A percentile compares a stretch with the other conserved stretches of the same genome.
Conservation (phyloP, 192 early-diverging fungal genomes). For the Spizellomyces punctatus region DNA sequence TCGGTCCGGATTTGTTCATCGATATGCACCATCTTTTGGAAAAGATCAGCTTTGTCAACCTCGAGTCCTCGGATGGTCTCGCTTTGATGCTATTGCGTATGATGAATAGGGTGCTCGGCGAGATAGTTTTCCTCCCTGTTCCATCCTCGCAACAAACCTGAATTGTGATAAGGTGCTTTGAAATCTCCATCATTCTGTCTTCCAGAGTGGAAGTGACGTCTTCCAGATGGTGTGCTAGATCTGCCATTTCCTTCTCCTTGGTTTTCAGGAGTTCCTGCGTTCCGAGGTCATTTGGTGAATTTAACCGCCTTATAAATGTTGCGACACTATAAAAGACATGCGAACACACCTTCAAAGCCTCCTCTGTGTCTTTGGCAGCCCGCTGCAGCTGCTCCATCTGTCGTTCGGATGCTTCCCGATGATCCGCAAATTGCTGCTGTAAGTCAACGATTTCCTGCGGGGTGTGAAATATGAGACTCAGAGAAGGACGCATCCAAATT, state of each 20-base stretch:
- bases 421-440: too few species aligned
- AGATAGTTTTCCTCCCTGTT: neutral
- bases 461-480: too few species aligned
- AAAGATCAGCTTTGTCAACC: slow-evolving; percentile 54
- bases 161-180: slow-evolving; percentile 21
- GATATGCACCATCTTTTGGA: slow-evolving; percentile 54
- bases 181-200: slow-evolving; percentile 13
- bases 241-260: slow-evolving; percentile 30
- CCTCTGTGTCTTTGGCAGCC: too few species aligned
- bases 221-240: slow-evolving; percentile 56
- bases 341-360: too few species aligned
- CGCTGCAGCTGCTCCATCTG: too few species aligned
- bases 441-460: too few species aligned
- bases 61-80: slow-evolving; percentile 42
- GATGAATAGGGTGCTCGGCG: neutral
- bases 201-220: slow-evolving; percentile 58
- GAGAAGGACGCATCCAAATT: too few species aligned
- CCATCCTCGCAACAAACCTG: slow-evolving; percentile 22
- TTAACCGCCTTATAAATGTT: too few species aligned
- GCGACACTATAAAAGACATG: too few species aligned
- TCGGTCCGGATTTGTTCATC: slow-evolving; percentile 51
- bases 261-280: too few species aligned
- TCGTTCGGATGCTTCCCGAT: too few species aligned
- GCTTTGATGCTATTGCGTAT: slow-evolving; percentile 18
- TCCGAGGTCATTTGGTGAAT: too few species aligned